phyloP scores from a whole-genome alignment of 1,139 yeast species.

The Geotrichum restrictum region DNA sequence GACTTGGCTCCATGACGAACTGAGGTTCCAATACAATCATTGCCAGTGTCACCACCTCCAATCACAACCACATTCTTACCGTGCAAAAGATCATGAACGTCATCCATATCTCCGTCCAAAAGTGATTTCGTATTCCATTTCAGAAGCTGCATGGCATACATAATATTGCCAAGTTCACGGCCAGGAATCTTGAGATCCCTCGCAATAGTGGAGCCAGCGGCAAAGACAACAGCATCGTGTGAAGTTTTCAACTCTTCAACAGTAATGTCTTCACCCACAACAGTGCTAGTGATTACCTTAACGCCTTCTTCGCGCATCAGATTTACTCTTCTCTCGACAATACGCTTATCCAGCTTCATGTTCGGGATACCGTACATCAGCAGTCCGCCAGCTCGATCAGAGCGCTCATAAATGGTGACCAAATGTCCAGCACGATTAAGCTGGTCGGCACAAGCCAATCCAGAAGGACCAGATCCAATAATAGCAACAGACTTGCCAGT shows the following conservation, averaged over 20 bases:
- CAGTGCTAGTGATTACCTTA: conserved; percentile 66
- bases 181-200: conserved; percentile 93
- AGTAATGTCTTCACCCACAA: conserved; percentile 74
- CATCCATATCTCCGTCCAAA: conserved; percentile 73
- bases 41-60: conserved; percentile 99
- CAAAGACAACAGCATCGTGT: conserved; percentile 80
- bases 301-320: conserved; percentile 88
- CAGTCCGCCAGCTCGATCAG: conserved; percentile 94
- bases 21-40: conserved; percentile 96
- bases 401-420: conserved; percentile 88
- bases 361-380: conserved; percentile 99
- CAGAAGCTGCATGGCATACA: conserved; percentile 90
- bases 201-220: conserved; percentile 94
- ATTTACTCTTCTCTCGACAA: conserved; percentile 90
- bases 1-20: conserved; percentile 96
- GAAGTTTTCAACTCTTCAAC: conserved; percentile 60
- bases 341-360: conserved; percentile 92
- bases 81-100: conserved; percentile 62
- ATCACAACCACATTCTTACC: conserved; percentile 93
- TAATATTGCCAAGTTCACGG: conserved; percentile 82
- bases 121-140: conserved; percentile 86
- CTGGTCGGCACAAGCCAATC: conserved; percentile 94
- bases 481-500: conserved; percentile 83
- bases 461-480: conserved; percentile 96
- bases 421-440: conserved; percentile 91